These are phyloP conservation scores for Venustampulla echinocandica DNA, from an alignment of 495 filamentous ascomycete species.

Conservation along the genomic window DNA sequence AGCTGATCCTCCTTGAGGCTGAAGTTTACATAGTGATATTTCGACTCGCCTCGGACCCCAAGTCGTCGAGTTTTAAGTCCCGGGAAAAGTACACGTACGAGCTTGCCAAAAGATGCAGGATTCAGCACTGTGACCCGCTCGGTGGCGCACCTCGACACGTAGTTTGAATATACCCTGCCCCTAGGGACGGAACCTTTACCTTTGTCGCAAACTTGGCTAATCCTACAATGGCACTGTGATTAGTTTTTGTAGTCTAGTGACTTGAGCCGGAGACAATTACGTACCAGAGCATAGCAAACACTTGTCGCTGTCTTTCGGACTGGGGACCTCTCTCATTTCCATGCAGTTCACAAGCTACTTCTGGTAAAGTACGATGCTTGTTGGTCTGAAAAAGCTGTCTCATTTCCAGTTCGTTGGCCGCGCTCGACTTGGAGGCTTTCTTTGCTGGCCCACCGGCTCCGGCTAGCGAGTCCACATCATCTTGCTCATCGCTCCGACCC, in stretches of 20 bases:
- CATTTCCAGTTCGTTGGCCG: conserved; percentile 87
- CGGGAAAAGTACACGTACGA: conserved; percentile 91
- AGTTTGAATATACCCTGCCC: conserved; percentile 87
- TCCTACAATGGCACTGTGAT: conserved; percentile 41
- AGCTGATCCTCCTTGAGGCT: conserved; percentile 55
- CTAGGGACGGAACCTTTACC: conserved; percentile 80
- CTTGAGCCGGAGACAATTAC: conserved; percentile 16
- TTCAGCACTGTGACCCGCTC: conserved; percentile 90
- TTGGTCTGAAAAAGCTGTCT: conserved; percentile 73
- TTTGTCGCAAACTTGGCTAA: conserved; percentile 70
- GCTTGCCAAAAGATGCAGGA: conserved; percentile 93
- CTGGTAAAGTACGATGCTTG: conserved; percentile 61
- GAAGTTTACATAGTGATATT: conserved; percentile 95
- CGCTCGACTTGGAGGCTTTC: conserved; percentile 58
- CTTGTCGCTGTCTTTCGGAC: conserved; percentile 89
- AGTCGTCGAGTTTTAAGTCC: conserved; percentile 85
- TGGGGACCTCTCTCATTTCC: conserved; percentile 58
- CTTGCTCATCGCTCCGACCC: conserved; percentile 51
- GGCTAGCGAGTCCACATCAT: conserved; percentile 53
- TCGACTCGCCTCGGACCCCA: conserved; percentile 91
- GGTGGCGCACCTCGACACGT: conserved; percentile 80
- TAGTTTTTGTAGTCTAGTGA: not conserved
- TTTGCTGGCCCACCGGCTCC: conserved; percentile 44
- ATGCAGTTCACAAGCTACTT: conserved; percentile 71
- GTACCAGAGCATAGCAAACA: conserved; percentile 97